Base-by-base conservation (phyloP, 1,284 basidiomycete species). In the Albatrellus sp. region DNA sequence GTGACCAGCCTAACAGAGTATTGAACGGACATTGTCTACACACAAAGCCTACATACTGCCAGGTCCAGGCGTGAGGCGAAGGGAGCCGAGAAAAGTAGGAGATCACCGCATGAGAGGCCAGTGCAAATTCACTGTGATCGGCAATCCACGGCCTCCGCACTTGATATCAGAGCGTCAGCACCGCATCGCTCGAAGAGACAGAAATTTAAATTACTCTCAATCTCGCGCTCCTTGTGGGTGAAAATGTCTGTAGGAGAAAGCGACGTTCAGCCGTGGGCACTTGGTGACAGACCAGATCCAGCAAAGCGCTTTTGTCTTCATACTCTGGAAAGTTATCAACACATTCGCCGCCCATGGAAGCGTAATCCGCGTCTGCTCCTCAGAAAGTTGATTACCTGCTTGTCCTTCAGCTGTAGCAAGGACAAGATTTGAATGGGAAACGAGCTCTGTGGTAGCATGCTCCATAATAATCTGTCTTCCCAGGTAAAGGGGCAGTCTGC, bases 361-460 rank as follows among this genome's bases (percentile, higher is more conserved):
- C n/a, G n/a, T n/a, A n/a, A n/a, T n/a, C 24, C 24, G 24, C 24
- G 24, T 24, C n/a, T n/a, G n/a, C n/a, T n/a, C n/a, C n/a, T n/a
- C n/a, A 24, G 3, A 24, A 24, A 24, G 56, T 78, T 77, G 34
- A 63, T 60, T 20, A 82, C 47, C 46, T 68, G 65, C 42, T 60
- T 57, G 5, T 77, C 76, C 46, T 64, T 65, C 1, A 72, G 67
- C 50, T 78, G 76, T 9, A 81, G 57, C 1, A 75, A 67, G 0
- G 78, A 67, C 0, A 80, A 72, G 11, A 80, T 69, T 52, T 82
- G 80, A 19, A 81, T 68, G 1, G 73, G 75, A n/a, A 75, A 75
- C 1, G 77, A 78, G 1, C 79, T 77, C 76, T 77, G 43, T 8
- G 45, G 9, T n/a, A n/a, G n/a, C n/a, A n/a, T n/a, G n/a, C n/a